A percentile compares a stretch with the other conserved stretches of the same genome.
Evolutionary conservation across 805 yeast genomes (phyloP).

Genomic region (Pichia occidentalis): DNA sequence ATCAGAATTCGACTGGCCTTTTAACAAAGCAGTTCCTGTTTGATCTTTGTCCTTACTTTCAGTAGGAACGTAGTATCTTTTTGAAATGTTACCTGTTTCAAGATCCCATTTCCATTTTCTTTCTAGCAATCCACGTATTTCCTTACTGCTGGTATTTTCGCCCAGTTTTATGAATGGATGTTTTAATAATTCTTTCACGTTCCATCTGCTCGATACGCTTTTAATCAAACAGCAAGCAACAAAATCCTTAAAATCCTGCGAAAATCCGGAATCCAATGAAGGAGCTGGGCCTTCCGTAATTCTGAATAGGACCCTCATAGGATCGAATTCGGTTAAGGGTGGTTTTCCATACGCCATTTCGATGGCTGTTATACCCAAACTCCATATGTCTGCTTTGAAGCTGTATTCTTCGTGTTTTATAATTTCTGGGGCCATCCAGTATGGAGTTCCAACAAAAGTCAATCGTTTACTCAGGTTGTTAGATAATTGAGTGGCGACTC

Average conservation of each 20-base stretch:
- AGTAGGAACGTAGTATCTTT: conserved; percentile 32
- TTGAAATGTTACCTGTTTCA: conserved; percentile 26
- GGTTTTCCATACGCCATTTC: conserved; percentile 71
- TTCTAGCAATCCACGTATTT: conserved; percentile 35
- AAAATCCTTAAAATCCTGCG: conserved; percentile 54
- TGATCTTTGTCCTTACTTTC: conserved; percentile 2
- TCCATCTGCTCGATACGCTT: conserved; percentile 61
- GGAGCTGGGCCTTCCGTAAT: conserved; percentile 48
- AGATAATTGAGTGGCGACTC: conserved; percentile 78
- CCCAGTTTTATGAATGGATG: conserved; percentile 53
- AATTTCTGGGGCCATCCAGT: conserved; percentile 61
- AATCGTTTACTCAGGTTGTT: conserved; percentile 47
- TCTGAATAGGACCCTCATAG: conserved; percentile 47
- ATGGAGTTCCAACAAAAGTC: conserved; percentile 55
- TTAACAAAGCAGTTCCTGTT: neutral
- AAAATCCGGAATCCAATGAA: conserved; percentile 28
- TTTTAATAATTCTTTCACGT: conserved; percentile 52
- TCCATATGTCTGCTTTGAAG: conserved; percentile 76
- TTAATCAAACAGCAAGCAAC: conserved; percentile 62
- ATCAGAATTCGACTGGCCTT: neutral
- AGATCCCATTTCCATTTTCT: conserved; percentile 38
- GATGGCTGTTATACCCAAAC: conserved; percentile 70
- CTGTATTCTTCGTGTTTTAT: conserved; percentile 49
- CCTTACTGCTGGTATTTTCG: conserved; percentile 29
- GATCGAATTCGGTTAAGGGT: conserved; percentile 51